phyloP scores from a whole-genome alignment of 2,329 filamentous ascomycete genomes.

The Cryphonectria nitschkei region DNA sequence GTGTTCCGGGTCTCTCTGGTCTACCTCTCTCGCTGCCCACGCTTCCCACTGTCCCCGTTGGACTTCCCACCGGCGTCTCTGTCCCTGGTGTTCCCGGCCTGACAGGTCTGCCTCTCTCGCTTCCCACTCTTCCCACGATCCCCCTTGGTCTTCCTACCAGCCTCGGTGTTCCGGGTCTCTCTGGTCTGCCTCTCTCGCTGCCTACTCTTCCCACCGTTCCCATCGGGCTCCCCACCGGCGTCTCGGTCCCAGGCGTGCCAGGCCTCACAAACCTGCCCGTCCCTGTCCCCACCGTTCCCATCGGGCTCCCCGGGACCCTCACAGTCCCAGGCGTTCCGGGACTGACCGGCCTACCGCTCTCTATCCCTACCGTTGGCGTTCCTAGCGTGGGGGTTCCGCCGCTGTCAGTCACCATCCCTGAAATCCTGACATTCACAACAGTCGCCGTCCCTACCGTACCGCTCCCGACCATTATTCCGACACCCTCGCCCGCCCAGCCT shows the following conservation, averaged over 20 bases:
- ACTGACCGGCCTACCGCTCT: background rate
- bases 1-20: background rate
- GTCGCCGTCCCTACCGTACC: background rate
- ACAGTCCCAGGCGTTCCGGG: background rate
- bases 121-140: too few species aligned
- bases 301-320: background rate
- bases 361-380: background rate
- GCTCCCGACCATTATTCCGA: background rate
- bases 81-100: background rate
- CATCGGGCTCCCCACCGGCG: background rate
- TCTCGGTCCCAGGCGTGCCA: too few species aligned
- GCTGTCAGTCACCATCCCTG: background rate
- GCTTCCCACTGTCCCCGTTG: background rate
- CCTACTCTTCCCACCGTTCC: background rate
- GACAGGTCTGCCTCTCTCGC: background rate
- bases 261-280: too few species aligned
- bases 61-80: background rate
- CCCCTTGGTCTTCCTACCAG: too few species aligned
- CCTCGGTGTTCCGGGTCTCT: background rate
- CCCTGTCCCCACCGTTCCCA: too few species aligned
- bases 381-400: background rate
- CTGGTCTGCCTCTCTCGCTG: background rate
- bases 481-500: background rate
- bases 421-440: background rate
- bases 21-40: background rate